Conservation (phyloP, 345 rosid species). For the Gossypioides kirkii region DNA sequence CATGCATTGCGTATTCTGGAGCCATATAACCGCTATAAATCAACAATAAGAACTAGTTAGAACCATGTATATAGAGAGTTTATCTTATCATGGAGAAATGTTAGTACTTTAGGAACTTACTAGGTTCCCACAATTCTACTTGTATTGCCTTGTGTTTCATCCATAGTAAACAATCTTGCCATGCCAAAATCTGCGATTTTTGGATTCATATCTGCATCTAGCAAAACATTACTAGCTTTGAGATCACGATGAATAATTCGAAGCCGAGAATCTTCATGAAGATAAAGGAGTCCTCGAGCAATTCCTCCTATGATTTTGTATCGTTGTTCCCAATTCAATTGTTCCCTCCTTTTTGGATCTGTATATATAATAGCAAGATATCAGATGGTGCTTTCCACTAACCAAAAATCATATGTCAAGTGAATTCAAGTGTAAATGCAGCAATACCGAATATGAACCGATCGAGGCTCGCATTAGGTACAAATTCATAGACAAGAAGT, state of each 20-base stretch:
- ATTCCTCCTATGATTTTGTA: slow-evolving; percentile 31
- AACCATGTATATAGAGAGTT: too few relatives aligned
- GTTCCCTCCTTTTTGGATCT: neutral
- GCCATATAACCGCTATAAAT: slow-evolving; percentile 40
- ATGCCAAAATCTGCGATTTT: slow-evolving; percentile 18
- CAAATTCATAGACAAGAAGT: slow-evolving; percentile 6
- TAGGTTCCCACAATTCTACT: slow-evolving; percentile 17
- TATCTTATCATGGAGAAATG: neutral
- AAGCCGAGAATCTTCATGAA: slow-evolving; percentile 29
- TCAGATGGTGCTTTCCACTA: neutral
- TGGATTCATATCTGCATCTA: neutral
- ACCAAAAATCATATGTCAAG: neutral
- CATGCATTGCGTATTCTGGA: slow-evolving; percentile 41
- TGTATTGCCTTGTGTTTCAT: slow-evolving; percentile 10
- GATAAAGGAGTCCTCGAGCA: slow-evolving; percentile 30
- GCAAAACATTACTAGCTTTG: slow-evolving; percentile 14
- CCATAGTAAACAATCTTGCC: slow-evolving; percentile 1
- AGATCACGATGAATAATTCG: slow-evolving; percentile 15
- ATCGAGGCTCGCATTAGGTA: slow-evolving; percentile 10
- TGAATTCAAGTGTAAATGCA: neutral
- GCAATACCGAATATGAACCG: neutral
- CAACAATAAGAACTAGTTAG: neutral
- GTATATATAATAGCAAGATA: neutral
- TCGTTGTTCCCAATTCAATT: slow-evolving; percentile 10
- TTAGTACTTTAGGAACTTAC: slow-evolving; percentile 8